Evolutionary conservation across 352 stramenopile species (phyloP).

Genomic region (Globisporangium sylvaticum): DNA sequence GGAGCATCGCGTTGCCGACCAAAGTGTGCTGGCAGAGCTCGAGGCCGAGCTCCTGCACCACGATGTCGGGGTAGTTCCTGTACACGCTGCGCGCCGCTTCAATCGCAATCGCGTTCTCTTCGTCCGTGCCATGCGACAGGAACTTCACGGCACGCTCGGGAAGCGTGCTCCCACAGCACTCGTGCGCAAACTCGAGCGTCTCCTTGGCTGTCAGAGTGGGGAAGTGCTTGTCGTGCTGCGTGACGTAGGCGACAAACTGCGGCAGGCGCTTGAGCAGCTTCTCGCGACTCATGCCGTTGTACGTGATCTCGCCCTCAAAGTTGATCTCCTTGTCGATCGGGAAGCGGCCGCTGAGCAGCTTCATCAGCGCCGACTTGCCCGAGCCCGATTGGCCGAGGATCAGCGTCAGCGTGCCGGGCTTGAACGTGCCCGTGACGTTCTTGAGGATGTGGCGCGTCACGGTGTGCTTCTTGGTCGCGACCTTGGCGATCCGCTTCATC

Average conservation of each 20-base stretch:
- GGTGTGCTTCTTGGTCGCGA: slow-evolving; percentile 13
- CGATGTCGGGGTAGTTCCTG: slow-evolving; percentile 52
- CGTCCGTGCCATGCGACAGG: slow-evolving; percentile 30
- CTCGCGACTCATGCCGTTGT: slow-evolving; percentile 38
- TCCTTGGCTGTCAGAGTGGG: slow-evolving; percentile 46
- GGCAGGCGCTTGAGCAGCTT: slow-evolving; percentile 34
- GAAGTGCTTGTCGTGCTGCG: slow-evolving; percentile 43
- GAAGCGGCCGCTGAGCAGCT: slow-evolving; percentile 52
- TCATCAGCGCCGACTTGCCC: slow-evolving; percentile 56
- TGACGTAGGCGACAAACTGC: slow-evolving; percentile 50
- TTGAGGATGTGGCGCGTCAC: slow-evolving; percentile 18
- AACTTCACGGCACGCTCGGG: slow-evolving; percentile 24
- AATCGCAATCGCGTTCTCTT: slow-evolving; percentile 44
- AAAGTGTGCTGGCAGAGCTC: slow-evolving; percentile 53
- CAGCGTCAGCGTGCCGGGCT: slow-evolving; percentile 51
- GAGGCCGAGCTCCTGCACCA: slow-evolving; percentile 49
- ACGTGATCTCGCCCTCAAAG: slow-evolving; percentile 41
- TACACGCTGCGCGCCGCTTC: slow-evolving; percentile 30
- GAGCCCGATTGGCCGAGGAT: slow-evolving; percentile 48
- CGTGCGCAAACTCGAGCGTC: slow-evolving; percentile 53
- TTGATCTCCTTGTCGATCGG: slow-evolving; percentile 35
- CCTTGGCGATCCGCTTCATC: slow-evolving; percentile 21
- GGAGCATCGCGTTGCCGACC: slow-evolving; percentile 49
- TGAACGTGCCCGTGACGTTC: slow-evolving; percentile 29
- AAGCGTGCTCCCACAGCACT: slow-evolving; percentile 43